Evolutionary conservation across 1,284 basidiomycete genomes (phyloP), one percentile per base, ranked within the genome.

Genomic region (Golubevia sp.): DNA sequence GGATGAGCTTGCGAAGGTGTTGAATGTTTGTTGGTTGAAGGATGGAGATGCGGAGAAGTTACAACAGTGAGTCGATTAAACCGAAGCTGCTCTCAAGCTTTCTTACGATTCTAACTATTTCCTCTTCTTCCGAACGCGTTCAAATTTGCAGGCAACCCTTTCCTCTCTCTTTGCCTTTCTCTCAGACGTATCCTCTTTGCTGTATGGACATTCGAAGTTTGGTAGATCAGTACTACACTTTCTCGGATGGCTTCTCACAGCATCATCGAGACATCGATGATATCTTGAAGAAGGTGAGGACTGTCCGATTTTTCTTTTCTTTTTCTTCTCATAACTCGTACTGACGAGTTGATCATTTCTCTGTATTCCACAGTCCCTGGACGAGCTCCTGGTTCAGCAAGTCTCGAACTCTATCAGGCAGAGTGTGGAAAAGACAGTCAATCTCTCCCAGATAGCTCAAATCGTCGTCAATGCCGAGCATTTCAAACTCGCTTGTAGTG

Each of bases 201-300:
- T 99, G 96, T 83, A 92, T 94, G 86, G 92, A 97, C 90, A 94
- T 99, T 64, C 90, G 94, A 44, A 89, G 88, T 56, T 97, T 97
- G 77, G 92, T 97, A 26, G 92, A 96, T 74, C 93, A 94, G 76
- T 99, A 98, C 86, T 97, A 98, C 84, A 90, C 93, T 48, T 99
- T 98, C 82, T 90, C 94, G 0, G 96, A 98, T 72, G 96, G 95
- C 1, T 92, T 97, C 7, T 90, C 91, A 1, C 92, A 96, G 80
- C 91, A 94, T 67, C 92, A 94, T 79, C 88, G 92, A 49, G 93
- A 96, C 79, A 92, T 97, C 25, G 96, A 98, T 78, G 93, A 94
- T 66, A 88, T 97, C 11, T 84, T 99, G 56, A 91, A 91, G 84
- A 94, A 91, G 87, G 94, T 94, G 75, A 61, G 62, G 8, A n/a